Evolutionary conservation across 768 basidiomycete species (phyloP).

Genomic region (Daedalea quercina): DNA sequence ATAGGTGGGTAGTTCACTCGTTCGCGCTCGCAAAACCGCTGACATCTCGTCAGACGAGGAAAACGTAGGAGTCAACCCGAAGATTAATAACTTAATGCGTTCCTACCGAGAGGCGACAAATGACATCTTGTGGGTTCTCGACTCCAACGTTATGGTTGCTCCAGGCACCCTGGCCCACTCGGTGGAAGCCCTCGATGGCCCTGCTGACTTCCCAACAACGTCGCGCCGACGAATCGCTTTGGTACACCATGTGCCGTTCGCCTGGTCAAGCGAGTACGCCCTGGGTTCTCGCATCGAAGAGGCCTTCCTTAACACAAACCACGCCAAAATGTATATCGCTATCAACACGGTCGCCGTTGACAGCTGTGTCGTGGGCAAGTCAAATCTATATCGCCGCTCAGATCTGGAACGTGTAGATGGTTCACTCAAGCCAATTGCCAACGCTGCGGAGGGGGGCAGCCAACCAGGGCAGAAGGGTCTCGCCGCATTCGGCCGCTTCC

Average conservation of each 20-base stretch:
- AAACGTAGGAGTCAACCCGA: slow-evolving; percentile 87
- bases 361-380: slow-evolving; percentile 96
- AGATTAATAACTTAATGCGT: slow-evolving; percentile 92
- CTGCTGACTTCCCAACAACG: slow-evolving; percentile 27
- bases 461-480: slow-evolving; percentile 46
- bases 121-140: slow-evolving; percentile 94
- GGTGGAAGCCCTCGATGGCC: slow-evolving; percentile 62
- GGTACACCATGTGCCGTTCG: slow-evolving; percentile 95
- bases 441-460: slow-evolving; percentile 16
- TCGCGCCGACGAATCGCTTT: slow-evolving; percentile 58
- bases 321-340: slow-evolving; percentile 96
- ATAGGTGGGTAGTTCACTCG: slow-evolving; percentile 51
- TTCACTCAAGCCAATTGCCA: slow-evolving; percentile 43
- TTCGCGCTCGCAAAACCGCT: background rate
- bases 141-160: slow-evolving; percentile 85
- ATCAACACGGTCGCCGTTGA: slow-evolving; percentile 86
- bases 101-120: slow-evolving; percentile 75
- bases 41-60: slow-evolving; percentile 56
- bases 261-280: slow-evolving; percentile 56
- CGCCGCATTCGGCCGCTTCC: slow-evolving; percentile 75
- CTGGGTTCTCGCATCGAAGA: slow-evolving; percentile 86
- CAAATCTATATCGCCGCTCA: slow-evolving; percentile 86
- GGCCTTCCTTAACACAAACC: slow-evolving; percentile 93
- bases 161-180: slow-evolving; percentile 78
- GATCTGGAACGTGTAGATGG: slow-evolving; percentile 76